These are phyloP conservation scores for Mediolabrus comicus DNA, from an alignment of 108 stramenopile species.

Conservation along the genomic window DNA sequence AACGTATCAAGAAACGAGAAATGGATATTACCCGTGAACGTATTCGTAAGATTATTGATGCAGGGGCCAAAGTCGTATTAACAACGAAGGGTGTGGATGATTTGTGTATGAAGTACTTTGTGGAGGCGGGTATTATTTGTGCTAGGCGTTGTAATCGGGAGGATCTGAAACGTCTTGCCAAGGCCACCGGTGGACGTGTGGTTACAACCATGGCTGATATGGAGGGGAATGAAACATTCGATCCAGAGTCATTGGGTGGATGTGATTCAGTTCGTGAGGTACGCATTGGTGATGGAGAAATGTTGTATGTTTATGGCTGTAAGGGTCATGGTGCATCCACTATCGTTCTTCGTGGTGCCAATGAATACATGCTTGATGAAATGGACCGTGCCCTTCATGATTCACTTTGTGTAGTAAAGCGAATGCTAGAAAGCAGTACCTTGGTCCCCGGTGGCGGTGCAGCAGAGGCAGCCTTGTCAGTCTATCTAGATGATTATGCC, in stretches of 20 bases:
- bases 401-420: constrained; percentile 95
- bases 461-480: constrained; percentile 94
- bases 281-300: constrained; percentile 98
- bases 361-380: constrained; percentile 99
- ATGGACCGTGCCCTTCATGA: constrained; percentile 99
- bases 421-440: constrained; percentile 96
- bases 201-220: constrained; percentile 98
- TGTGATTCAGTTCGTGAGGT: constrained; percentile 93
- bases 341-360: constrained; percentile 97
- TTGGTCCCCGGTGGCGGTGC: constrained; percentile 99
- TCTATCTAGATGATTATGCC: constrained; percentile 95
- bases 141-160: constrained; percentile 95
- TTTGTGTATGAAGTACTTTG: constrained; percentile 99
- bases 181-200: constrained; percentile 95
- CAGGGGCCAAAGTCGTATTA: constrained; percentile 97
- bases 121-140: constrained; percentile 96
- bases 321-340: constrained; percentile 89
- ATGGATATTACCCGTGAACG: constrained; percentile 99
- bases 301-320: constrained; percentile 95
- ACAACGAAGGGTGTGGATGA: constrained; percentile 99
- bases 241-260: constrained; percentile 82
- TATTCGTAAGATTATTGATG: constrained; percentile 95
- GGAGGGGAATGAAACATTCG: constrained; percentile 98
- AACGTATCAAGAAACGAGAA: constrained; percentile 96
- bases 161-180: constrained; percentile 97